These are phyloP conservation scores for Saccharum officinarum DNA, from an alignment of 176 grass and related monocot species.

Conservation along the genomic window DNA sequence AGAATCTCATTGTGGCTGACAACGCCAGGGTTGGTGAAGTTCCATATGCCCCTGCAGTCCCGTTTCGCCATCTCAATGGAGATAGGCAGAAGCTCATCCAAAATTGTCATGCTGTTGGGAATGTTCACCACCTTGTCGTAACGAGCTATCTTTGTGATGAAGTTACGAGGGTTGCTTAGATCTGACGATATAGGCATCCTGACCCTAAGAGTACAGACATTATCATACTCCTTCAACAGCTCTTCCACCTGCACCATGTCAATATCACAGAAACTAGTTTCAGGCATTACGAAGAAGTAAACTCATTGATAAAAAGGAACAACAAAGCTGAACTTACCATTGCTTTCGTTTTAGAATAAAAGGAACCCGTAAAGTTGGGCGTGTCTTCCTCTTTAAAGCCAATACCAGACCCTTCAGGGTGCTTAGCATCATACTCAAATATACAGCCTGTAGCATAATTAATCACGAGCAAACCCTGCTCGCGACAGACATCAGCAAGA, in stretches of 20 bases:
- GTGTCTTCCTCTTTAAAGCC: constrained; percentile 70
- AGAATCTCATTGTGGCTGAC: constrained; percentile 66
- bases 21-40: constrained; percentile 65
- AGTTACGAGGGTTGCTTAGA: constrained; percentile 58
- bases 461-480: constrained; percentile 63
- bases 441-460: constrained; percentile 79
- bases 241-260: constrained; percentile 63
- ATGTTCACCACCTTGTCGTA: constrained; percentile 76
- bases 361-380: constrained; percentile 66
- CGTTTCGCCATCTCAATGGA: constrained; percentile 64
- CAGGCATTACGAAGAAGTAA: background rate
- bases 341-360: constrained; percentile 75
- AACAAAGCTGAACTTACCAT: constrained; percentile 43
- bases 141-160: constrained; percentile 59
- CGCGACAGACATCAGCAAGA: constrained; percentile 69
- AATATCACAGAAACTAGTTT: background rate
- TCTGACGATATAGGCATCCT: constrained; percentile 74
- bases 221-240: constrained; percentile 63
- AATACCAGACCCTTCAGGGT: constrained; percentile 55
- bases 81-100: constrained; percentile 61
- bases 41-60: constrained; percentile 63
- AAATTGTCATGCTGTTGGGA: constrained; percentile 60
- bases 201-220: constrained; percentile 65
- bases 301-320: background rate
- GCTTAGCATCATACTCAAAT: constrained; percentile 65